Conservation (phyloP, 2,329 filamentous ascomycete genomes). For the Zasmidium cellare region DNA sequence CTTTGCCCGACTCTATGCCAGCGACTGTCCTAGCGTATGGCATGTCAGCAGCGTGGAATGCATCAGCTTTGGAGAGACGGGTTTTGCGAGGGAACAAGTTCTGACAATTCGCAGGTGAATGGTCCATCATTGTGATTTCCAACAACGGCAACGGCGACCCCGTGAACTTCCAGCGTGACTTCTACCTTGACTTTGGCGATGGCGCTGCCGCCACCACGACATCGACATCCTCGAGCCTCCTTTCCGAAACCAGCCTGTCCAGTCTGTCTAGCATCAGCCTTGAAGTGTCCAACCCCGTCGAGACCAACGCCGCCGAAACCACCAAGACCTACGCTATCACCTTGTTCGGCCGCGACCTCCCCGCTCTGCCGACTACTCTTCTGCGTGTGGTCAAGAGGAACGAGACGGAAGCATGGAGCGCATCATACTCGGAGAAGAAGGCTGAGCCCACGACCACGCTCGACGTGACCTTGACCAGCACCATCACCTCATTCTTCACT, state of each 20-base stretch:
- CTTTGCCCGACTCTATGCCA: too few relatives aligned
- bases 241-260: neutral
- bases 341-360: neutral
- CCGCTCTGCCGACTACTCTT: neutral
- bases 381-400: neutral
- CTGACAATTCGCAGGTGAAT: neutral
- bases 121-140: neutral
- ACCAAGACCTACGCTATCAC: neutral
- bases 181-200: neutral
- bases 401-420: neutral
- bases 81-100: too few relatives aligned
- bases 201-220: neutral
- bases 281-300: neutral
- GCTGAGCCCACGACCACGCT: neutral
- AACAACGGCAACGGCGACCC: neutral
- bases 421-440: neutral
- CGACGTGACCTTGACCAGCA: neutral
- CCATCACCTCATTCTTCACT: neutral
- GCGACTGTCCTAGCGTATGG: too few relatives aligned
- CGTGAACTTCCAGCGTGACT: neutral
- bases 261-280: neutral
- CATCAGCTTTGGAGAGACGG: too few relatives aligned
- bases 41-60: too few relatives aligned
- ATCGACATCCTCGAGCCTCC: neutral
- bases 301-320: neutral